phyloP scores from a whole-genome alignment of 768 basidiomycete genomes.

The Termitomyces sp. region DNA sequence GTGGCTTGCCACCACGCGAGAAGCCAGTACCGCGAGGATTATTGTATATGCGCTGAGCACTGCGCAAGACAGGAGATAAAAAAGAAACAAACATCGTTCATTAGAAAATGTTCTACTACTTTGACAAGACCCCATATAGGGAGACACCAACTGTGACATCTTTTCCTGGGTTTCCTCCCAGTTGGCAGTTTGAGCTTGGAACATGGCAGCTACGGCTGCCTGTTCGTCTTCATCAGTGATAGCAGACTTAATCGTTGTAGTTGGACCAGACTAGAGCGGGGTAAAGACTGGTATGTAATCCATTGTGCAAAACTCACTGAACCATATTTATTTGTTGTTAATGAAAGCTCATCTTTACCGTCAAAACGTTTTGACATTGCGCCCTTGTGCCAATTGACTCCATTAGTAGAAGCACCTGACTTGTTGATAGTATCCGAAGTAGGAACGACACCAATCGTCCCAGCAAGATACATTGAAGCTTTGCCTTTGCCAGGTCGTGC shows the following conservation, averaged over 20 bases:
- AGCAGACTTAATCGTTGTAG: slow-evolving; percentile 29
- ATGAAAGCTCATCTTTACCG: slow-evolving; percentile 57
- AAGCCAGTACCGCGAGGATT: slow-evolving; percentile 64
- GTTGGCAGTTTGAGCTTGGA: slow-evolving; percentile 87
- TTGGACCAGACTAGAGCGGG: slow-evolving; percentile 21
- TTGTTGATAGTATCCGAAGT: slow-evolving; percentile 44
- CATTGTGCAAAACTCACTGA: slow-evolving; percentile 19
- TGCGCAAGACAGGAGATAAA: slow-evolving; percentile 32
- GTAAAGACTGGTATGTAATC: slow-evolving; percentile 3
- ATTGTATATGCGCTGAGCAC: slow-evolving; percentile 64
- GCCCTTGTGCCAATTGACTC: slow-evolving; percentile 57
- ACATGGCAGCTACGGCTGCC: slow-evolving; percentile 97
- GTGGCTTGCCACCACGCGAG: slow-evolving; percentile 56
- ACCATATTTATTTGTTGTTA: slow-evolving; percentile 28
- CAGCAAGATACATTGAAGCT: slow-evolving; percentile 70
- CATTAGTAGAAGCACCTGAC: slow-evolving; percentile 26
- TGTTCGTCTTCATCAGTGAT: slow-evolving; percentile 76
- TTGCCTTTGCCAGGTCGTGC: slow-evolving; percentile 78
- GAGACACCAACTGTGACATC: slow-evolving; percentile 96
- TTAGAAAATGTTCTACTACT: slow-evolving; percentile 72
- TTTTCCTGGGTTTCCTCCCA: slow-evolving; percentile 99
- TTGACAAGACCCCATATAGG: slow-evolving; percentile 49
- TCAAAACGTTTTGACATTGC: slow-evolving; percentile 91
- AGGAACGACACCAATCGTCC: slow-evolving; percentile 35
- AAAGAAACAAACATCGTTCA: slow-evolving; percentile 50